These are phyloP conservation scores for Fragilaria crotonensis DNA, from an alignment of 108 stramenopile genomes.

Conservation along the genomic window DNA sequence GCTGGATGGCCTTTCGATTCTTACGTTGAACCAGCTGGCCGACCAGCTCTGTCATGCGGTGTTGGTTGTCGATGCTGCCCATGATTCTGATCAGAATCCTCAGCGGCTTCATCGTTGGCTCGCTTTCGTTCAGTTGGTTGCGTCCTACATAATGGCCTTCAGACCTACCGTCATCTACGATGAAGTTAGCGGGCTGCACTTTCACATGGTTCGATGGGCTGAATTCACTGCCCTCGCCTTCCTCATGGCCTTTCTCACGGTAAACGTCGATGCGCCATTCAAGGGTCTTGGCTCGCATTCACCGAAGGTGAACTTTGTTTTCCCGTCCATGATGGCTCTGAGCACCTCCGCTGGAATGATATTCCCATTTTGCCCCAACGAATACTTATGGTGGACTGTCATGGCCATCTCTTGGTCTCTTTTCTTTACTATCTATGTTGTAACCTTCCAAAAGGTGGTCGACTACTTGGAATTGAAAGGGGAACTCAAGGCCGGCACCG, in stretches of 20 bases:
- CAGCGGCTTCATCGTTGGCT: constrained; percentile 35
- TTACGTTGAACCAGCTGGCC: constrained; percentile 25
- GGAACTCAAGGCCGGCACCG: too few species aligned
- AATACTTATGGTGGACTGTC: constrained; percentile 23
- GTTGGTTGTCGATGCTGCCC: constrained; percentile 3
- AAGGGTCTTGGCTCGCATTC: too few species aligned
- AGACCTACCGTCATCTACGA: constrained; percentile 42
- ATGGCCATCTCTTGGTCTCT: constrained; percentile 28
- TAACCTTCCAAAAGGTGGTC: constrained; percentile 5
- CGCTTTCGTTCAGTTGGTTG: constrained; percentile 28
- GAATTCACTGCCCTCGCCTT: constrained; percentile 44
- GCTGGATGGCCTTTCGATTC: constrained; percentile 22
- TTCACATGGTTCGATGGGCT: constrained; percentile 50
- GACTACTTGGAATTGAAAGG: constrained; percentile 5
- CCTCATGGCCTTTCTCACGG: constrained; percentile 54
- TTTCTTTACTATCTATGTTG: constrained; percentile 28
- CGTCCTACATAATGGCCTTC: constrained; percentile 24
- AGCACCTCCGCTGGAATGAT: constrained; percentile 35
- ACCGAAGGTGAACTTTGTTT: too few species aligned
- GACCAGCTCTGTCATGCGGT: constrained; percentile 25
- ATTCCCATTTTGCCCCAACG: constrained; percentile 43
- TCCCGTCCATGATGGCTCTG: constrained; percentile 10
- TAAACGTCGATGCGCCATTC: constrained; percentile 31
- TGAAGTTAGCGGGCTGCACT: constrained; percentile 25
- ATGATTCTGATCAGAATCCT: constrained; percentile 9